Percentiles rank a stretch among this genome's conserved stretches.
Evolutionary conservation across 2,329 filamentous ascomycete species (phyloP).

Genomic region (Periconia digitata): DNA sequence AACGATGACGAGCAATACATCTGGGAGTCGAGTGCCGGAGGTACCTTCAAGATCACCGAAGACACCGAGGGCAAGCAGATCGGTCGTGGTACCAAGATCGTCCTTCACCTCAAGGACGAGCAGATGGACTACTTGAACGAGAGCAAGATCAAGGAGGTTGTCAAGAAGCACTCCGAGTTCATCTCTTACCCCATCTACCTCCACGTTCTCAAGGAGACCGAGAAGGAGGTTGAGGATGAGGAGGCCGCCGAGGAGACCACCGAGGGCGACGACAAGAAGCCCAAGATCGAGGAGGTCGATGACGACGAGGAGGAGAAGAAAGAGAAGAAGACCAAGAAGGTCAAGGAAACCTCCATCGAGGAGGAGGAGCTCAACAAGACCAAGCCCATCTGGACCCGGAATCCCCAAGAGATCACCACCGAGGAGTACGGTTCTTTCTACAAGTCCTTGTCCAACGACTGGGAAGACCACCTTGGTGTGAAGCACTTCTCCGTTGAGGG

Average conservation of each 20-base stretch:
- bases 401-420: constrained; percentile 89
- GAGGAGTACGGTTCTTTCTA: constrained; percentile 99
- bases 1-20: constrained; percentile 99
- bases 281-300: constrained; percentile 90
- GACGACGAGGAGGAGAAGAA: constrained; percentile 86
- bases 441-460: constrained; percentile 99
- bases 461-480: constrained; percentile 98
- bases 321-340: constrained; percentile 96
- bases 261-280: constrained; percentile 83
- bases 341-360: constrained; percentile 98
- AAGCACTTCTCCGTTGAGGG: constrained; percentile 99
- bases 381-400: constrained; percentile 99
- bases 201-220: constrained; percentile 97
- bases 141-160: constrained; percentile 99
- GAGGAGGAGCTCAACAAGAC: constrained; percentile 99
- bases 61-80: constrained; percentile 90
- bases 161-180: constrained; percentile 99
- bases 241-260: constrained; percentile 69
- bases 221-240: constrained; percentile 98
- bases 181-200: constrained; percentile 99
- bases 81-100: constrained; percentile 94
- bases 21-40: constrained; percentile 97
- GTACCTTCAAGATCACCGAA: constrained; percentile 89
- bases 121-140: constrained; percentile 98
- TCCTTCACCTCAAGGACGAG: constrained; percentile 99